Evolutionary conservation across 179 eudicot genomes (phyloP), one percentile per base, ranked within the genome.

Genomic region (Silene noctiflora): DNA sequence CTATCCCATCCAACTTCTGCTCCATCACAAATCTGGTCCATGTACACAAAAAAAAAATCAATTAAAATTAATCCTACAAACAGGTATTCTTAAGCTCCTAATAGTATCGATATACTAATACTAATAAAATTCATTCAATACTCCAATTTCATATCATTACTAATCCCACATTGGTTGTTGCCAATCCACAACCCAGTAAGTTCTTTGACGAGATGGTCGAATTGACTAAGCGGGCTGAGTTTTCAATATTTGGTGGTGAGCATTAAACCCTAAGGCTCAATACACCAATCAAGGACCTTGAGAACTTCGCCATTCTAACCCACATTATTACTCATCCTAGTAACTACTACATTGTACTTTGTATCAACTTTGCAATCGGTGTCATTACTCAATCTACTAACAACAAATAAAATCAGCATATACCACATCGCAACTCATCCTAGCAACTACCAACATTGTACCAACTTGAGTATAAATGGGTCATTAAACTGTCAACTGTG

Each of bases 1-100:
- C 95, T 58, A 93, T 81, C 14, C 97, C 97, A 82, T 93, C 95
- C 77, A 95, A 78, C 75, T 83, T 89, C 83, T 82, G 77, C n/a
- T 93, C 88, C 76, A 91, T 88, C 78, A 92, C 91, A 73, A 87
- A 82, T 80, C 99, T 92, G 89, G 39, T 78, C 79, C 77, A 84
- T 64, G 20, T 10, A 83, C 46, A 60, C 71, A 78, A 69, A 65
- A n/a, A 58, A 33, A 33, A 4, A 33, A 5, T 33, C 39, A 5
- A 33, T 33, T 33, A 33, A 33, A 33, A 4, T 33, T 4, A 33
- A 33, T 33, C 39, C 39, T 33, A 3, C 7, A 33, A 9, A 31
- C 1, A 59, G 4, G 31, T 59, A 21, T 72, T 46, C 39, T 16
- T 22, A 62, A 17, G 61, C 21, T 46, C 13, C 20, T 48, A 19